Conservation (phyloP, 1,284 basidiomycete genomes). For the Agroathelia rolfsii region DNA sequence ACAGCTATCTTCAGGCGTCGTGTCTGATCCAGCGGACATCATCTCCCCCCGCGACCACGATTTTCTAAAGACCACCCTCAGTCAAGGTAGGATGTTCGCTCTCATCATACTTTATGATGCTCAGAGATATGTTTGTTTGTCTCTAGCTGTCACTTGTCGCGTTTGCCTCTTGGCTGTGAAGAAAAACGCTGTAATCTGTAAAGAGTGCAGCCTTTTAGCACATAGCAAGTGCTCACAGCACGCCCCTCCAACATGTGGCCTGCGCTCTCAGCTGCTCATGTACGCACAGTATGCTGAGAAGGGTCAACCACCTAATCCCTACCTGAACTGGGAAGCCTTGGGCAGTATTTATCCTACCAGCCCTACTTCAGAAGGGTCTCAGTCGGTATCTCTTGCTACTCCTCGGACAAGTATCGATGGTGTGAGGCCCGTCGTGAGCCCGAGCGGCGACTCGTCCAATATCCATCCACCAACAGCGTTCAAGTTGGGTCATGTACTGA, state of each 20-base stretch:
- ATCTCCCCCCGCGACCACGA: conserved; percentile 62
- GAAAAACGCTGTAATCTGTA: conserved; percentile 82
- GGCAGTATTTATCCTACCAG: conserved; percentile 31
- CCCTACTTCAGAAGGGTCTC: conserved; percentile 47
- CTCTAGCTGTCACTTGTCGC: conserved; percentile 74
- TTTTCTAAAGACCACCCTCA: conserved; percentile 88
- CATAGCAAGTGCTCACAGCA: conserved; percentile 72
- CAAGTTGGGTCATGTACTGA: conserved; percentile 56
- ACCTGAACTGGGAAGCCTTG: conserved; percentile 42
- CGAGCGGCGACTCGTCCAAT: conserved; percentile 15
- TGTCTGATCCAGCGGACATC: conserved; percentile 25
- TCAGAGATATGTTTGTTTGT: conserved; percentile 13
- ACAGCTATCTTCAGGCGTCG: conserved; percentile 29
- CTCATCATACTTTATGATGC: conserved; percentile 6
- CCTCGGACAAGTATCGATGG: conserved; percentile 40
- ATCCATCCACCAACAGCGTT: conserved; percentile 47
- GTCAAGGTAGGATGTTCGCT: conserved; percentile 59
- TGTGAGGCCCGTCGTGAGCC: conserved; percentile 23
- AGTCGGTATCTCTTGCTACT: conserved; percentile 31
- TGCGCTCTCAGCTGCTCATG: conserved; percentile 63
- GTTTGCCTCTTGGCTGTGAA: conserved; percentile 77
- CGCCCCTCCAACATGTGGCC: conserved; percentile 74
- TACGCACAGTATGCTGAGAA: conserved; percentile 67
- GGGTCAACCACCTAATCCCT: conserved; percentile 40
- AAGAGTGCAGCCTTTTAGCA: conserved; percentile 82